phyloP scores from a whole-genome alignment of 306 rosid genomes.

The Malus orientalis region DNA sequence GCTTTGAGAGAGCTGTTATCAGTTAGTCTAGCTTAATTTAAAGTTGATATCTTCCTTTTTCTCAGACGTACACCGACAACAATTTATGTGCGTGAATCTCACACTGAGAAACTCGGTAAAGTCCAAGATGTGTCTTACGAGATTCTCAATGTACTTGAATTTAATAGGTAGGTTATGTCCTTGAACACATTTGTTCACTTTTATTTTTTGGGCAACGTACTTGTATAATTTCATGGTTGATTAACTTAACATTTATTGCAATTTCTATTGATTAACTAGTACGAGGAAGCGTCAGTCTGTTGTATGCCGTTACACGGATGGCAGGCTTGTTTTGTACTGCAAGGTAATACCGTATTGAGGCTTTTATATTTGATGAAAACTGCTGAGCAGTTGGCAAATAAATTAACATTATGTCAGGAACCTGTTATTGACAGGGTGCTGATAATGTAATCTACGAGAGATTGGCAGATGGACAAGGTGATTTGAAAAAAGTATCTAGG shows the following conservation, averaged over 20 bases:
- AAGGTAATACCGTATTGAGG: constrained; percentile 60
- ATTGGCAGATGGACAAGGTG: constrained; percentile 43
- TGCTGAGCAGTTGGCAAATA: constrained; percentile 18
- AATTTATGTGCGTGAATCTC: constrained; percentile 86
- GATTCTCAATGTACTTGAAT: constrained; percentile 91
- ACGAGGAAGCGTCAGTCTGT: constrained; percentile 98
- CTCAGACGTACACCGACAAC: constrained; percentile 87
- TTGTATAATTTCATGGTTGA: constrained; percentile 3
- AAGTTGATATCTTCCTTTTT: constrained; percentile 16
- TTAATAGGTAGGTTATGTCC: constrained; percentile 58
- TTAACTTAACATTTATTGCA: constrained; percentile 15
- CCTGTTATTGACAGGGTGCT: constrained; percentile 72
- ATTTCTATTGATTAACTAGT: constrained; percentile 37
- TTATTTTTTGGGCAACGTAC: background rate
- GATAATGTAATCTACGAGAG: constrained; percentile 88
- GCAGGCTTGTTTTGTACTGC: constrained; percentile 85
- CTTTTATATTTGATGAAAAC: constrained; percentile 3
- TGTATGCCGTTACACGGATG: constrained; percentile 90
- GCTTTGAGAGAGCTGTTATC: constrained; percentile 10
- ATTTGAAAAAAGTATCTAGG: constrained; percentile 66
- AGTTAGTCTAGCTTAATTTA: constrained; percentile 17
- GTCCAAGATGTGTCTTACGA: constrained; percentile 70
- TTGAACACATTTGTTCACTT: background rate
- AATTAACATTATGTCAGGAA: constrained; percentile 25
- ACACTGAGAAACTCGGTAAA: constrained; percentile 73